phyloP scores from a whole-genome alignment of 306 rosid species.

The Cucumis melo region DNA sequence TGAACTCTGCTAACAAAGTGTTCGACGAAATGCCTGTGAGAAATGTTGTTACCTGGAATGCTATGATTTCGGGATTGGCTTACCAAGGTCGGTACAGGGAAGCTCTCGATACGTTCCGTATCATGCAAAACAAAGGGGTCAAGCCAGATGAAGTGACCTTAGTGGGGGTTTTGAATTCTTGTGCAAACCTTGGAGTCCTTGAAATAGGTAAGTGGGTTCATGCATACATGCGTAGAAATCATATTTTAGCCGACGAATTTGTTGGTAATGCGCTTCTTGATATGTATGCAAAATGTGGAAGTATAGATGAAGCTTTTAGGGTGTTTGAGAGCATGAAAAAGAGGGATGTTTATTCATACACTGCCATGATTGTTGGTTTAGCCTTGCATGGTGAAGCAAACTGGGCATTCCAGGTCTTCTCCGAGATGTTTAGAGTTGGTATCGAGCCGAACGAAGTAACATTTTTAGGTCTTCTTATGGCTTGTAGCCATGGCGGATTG shows the following conservation, averaged over 20 bases:
- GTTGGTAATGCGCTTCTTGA: slow-evolving; percentile 31
- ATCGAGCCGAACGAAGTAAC: slow-evolving; percentile 30
- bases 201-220: slow-evolving; percentile 33
- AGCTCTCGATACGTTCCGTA: slow-evolving; percentile 16
- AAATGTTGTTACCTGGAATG: slow-evolving; percentile 31
- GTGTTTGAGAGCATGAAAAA: slow-evolving; percentile 22
- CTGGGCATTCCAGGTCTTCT: slow-evolving; percentile 17
- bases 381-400: slow-evolving; percentile 30
- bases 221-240: slow-evolving; percentile 19
- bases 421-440: slow-evolving; percentile 17
- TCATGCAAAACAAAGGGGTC: slow-evolving; percentile 19
- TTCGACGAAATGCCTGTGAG: slow-evolving; percentile 17
- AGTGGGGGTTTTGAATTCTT: slow-evolving; percentile 24
- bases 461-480: slow-evolving; percentile 25
- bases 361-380: slow-evolving; percentile 24
- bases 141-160: slow-evolving; percentile 28
- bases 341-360: slow-evolving; percentile 26
- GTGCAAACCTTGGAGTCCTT: slow-evolving; percentile 30
- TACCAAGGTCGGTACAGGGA: slow-evolving; percentile 24
- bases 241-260: slow-evolving; percentile 19
- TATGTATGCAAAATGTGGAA: slow-evolving; percentile 38
- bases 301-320: slow-evolving; percentile 18
- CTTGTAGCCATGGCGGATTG: slow-evolving; percentile 33
- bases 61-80: slow-evolving; percentile 21
- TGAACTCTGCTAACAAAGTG: slow-evolving; percentile 1